A percentile compares a stretch with the other conserved stretches of the same genome.
These are phyloP conservation scores for Mucor racemosus DNA, from an alignment of 371 early-diverging fungal species.

Conservation along the genomic window DNA sequence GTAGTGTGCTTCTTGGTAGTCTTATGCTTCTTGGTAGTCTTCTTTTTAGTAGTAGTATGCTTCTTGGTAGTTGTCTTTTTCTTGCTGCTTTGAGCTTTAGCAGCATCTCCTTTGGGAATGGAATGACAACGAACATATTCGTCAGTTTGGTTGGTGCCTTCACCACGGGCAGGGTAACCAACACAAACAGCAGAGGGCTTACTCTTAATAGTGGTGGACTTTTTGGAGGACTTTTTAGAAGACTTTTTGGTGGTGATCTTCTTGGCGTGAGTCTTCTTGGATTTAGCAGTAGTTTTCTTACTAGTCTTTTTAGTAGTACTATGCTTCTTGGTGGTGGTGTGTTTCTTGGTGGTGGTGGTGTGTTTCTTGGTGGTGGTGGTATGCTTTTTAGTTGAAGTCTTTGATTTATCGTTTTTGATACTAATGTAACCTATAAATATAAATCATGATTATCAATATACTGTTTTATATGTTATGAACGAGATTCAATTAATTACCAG, in stretches of 20 bases:
- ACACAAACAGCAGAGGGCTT: conserved; percentile 23
- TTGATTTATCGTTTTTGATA: conserved; percentile 8
- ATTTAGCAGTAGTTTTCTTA: not conserved
- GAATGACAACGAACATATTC: conserved; percentile 28
- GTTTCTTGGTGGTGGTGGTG: conserved; percentile 14
- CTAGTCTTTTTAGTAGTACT: conserved; percentile 18
- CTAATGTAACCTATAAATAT: conserved; percentile 16
- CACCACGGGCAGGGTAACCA: conserved; percentile 16
- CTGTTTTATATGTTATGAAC: not conserved
- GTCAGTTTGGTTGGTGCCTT: not conserved
- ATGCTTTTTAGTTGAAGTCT: conserved; percentile 7
- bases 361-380: conserved; percentile 15
- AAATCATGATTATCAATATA: not conserved
- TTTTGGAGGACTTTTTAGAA: conserved; percentile 13
- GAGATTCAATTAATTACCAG: conserved; percentile 31
- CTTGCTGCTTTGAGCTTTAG: conserved; percentile 3
- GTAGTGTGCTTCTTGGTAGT: conserved; percentile 25
- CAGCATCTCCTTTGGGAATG: conserved; percentile 8
- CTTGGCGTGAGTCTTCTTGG: conserved; percentile 6
- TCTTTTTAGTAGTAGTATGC: conserved; percentile 14
- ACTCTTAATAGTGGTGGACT: conserved; percentile 11
- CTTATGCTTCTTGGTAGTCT: conserved; percentile 7
- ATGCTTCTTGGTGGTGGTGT: conserved; percentile 13
- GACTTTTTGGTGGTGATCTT: conserved; percentile 18
- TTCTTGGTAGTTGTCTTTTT: conserved; percentile 14